phyloP scores from a whole-genome alignment of 2,329 filamentous ascomycete genomes.

The Dactylellina sp. region DNA sequence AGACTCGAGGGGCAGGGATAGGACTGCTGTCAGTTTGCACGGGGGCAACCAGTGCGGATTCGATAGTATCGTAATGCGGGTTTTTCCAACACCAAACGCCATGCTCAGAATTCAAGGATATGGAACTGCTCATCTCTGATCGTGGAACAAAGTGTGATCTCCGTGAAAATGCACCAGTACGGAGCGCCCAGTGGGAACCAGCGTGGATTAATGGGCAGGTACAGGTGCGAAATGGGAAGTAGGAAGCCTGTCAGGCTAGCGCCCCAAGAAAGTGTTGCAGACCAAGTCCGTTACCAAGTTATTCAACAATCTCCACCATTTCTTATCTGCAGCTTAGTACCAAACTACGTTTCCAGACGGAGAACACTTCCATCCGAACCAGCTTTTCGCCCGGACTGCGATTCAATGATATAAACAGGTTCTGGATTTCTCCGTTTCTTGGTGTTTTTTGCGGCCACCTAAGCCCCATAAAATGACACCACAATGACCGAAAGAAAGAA shows the following conservation, averaged over 20 bases:
- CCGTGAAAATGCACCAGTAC: conserved; percentile 16
- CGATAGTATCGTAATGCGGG: neutral
- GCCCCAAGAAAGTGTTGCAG: conserved; percentile 32
- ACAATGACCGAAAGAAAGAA: neutral
- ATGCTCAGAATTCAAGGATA: conserved; percentile 2
- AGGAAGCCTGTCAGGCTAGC: conserved; percentile 13
- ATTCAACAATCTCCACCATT: conserved; percentile 15
- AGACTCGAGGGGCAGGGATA: conserved; percentile 9
- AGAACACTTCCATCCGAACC: conserved; percentile 8
- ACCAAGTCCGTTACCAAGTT: conserved; percentile 19
- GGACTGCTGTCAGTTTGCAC: conserved; percentile 11
- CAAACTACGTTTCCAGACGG: conserved; percentile 16
- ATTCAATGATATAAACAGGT: neutral
- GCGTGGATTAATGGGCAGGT: conserved; percentile 1
- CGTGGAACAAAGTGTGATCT: conserved; percentile 2
- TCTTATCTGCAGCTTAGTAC: conserved; percentile 1
- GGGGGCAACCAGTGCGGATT: neutral
- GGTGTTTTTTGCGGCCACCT: neutral
- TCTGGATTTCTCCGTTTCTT: conserved; percentile 2
- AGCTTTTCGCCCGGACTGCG: neutral
- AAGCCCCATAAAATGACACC: neutral
- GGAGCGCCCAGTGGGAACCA: conserved; percentile 8
- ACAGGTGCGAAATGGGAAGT: conserved; percentile 22
- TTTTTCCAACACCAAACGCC: neutral
- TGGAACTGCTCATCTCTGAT: neutral